phyloP scores from a whole-genome alignment of 2,329 filamentous ascomycete genomes.

The Ophioceras dolichostomum region DNA sequence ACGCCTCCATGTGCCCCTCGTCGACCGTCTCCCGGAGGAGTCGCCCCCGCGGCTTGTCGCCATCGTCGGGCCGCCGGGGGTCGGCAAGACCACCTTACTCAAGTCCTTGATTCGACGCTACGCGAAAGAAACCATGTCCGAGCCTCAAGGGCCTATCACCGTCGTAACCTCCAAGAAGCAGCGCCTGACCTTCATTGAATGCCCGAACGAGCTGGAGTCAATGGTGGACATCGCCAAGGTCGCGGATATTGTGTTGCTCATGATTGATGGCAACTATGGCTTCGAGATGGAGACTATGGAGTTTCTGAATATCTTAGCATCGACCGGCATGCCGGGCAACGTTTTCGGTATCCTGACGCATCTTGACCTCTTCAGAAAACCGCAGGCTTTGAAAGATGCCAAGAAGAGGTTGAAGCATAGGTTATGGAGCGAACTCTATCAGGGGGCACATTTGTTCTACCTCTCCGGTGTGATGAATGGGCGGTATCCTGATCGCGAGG shows the following conservation, averaged over 20 bases:
- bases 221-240: slow-evolving; percentile 98
- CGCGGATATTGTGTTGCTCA: slow-evolving; percentile 89
- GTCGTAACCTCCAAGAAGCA: slow-evolving; percentile 95
- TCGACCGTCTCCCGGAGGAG: slow-evolving; percentile 92
- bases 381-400: slow-evolving; percentile 78
- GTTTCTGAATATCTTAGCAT: slow-evolving; percentile 86
- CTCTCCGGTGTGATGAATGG: slow-evolving; percentile 94
- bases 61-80: slow-evolving; percentile 73
- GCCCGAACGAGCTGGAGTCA: slow-evolving; percentile 87
- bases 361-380: slow-evolving; percentile 89
- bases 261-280: slow-evolving; percentile 98
- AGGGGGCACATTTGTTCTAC: slow-evolving; percentile 94
- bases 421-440: slow-evolving; percentile 94
- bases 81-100: slow-evolving; percentile 14
- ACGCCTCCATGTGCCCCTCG: slow-evolving; percentile 86
- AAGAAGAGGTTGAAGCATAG: slow-evolving; percentile 95
- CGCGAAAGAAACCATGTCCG: slow-evolving; percentile 85
- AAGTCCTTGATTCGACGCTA: slow-evolving; percentile 92
- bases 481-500: slow-evolving; percentile 88
- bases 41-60: slow-evolving; percentile 85
- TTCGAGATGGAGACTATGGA: slow-evolving; percentile 99
- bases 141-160: slow-evolving; percentile 84
- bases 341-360: slow-evolving; percentile 96
- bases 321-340: slow-evolving; percentile 95
- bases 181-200: slow-evolving; percentile 90